Percentiles rank a stretch among this genome's conserved stretches.
Conservation (phyloP, 2,329 filamentous ascomycete species). For the Penicillium olsonii region DNA sequence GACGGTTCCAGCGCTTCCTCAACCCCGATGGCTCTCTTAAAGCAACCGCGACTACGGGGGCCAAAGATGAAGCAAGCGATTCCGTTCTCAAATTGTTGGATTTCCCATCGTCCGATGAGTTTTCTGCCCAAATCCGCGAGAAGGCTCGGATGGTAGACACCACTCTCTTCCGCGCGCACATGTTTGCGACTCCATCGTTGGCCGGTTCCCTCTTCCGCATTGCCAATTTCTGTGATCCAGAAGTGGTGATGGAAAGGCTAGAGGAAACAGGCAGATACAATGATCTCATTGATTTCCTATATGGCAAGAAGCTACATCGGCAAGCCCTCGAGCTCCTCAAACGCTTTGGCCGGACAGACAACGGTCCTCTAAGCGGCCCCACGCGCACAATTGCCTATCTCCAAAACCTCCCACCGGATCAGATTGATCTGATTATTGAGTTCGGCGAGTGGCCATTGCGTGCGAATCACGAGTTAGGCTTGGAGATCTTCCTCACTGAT, state of each 20-base stretch:
- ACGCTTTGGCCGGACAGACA: slow-evolving; percentile 69
- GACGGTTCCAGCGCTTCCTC: slow-evolving; percentile 62
- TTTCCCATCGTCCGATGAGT: slow-evolving; percentile 59
- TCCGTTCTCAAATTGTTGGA: slow-evolving; percentile 50
- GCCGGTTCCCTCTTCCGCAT: slow-evolving; percentile 91
- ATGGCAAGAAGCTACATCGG: slow-evolving; percentile 89
- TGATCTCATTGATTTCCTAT: slow-evolving; percentile 95
- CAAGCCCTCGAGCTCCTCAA: slow-evolving; percentile 80
- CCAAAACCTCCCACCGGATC: slow-evolving; percentile 81
- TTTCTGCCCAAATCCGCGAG: slow-evolving; percentile 63
- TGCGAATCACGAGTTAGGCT: slow-evolving; percentile 70
- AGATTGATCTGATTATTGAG: slow-evolving; percentile 88
- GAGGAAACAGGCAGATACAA: slow-evolving; percentile 86
- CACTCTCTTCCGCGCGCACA: slow-evolving; percentile 89
- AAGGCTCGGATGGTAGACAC: slow-evolving; percentile 89
- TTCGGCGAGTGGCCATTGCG: slow-evolving; percentile 86
- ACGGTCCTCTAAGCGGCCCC: slow-evolving; percentile 70
- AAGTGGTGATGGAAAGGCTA: slow-evolving; percentile 89
- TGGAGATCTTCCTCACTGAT: slow-evolving; percentile 92
- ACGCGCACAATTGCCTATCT: slow-evolving; percentile 83
- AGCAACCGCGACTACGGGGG: slow-evolving; percentile 31
- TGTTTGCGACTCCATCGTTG: slow-evolving; percentile 84
- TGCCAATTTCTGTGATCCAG: slow-evolving; percentile 94
- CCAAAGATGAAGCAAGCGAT: slow-evolving; percentile 43
- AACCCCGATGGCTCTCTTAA: slow-evolving; percentile 57